Base-by-base conservation (phyloP, 352 stramenopile species). In the Globisporangium paddicum region DNA sequence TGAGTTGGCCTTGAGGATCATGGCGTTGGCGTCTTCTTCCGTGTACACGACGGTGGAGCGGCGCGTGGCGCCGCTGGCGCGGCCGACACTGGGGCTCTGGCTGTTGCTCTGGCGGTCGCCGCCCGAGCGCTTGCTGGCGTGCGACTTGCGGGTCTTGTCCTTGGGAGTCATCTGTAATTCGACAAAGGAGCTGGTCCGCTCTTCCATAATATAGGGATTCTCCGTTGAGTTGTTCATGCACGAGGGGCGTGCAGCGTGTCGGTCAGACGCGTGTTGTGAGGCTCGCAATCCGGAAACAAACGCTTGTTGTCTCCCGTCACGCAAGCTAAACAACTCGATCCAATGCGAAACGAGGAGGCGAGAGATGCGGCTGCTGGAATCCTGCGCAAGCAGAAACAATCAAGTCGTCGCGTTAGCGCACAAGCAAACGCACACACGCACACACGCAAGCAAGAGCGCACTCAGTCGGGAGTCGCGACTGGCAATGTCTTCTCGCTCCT, bases 1-100 rank as follows among this genome's bases (percentile, higher is more conserved):
- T 35, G 75, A 72, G 56, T 91, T 91, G 6, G 82, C 82, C 13
- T 63, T 64, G 21, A 91, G 63, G 56, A 91, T 89, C 25, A 76
- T 74, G 44, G 84, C 73, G 55, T 89, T 86, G 21, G 82, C 81
- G 54, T 91, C 81, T 32, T 52, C 55, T 44, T 85, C 74, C 1
- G 63, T 80, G 71, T 88, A 86, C 9, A 69, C 63, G 23, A 48
- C 11, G 51, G 59, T 18, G 21, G 49, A 60, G 26, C 48, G 47
- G 41, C 58, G 58, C 32, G 40, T 46, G 59, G 21, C 44, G 23
- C 52, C 55, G 26, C 58, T 55, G 47, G 55, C 53, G 6, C 64
- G 50, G 21, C 40, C 55, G 26, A 58, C 54, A 21, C 51, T 66
- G 53, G 66, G 46, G 21, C 55, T 68, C 18, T 67, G 67, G 35